phyloP scores from a whole-genome alignment of 2,329 filamentous ascomycete genomes.

The Beauveria rudraprayagi region DNA sequence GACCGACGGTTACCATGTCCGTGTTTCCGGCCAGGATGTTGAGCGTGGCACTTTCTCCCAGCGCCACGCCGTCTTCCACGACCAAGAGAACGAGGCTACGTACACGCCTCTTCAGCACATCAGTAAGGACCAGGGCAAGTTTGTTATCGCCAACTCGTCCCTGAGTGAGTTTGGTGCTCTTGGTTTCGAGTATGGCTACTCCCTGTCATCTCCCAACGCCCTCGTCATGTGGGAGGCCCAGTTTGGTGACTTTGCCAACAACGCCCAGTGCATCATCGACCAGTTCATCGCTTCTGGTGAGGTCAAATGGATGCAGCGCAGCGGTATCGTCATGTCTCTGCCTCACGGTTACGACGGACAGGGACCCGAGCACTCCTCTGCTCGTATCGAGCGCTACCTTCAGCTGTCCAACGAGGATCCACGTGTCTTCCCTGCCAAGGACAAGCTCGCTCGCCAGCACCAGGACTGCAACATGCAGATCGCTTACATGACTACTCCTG shows the following conservation, averaged over 20 bases:
- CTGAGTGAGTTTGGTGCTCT: constrained; percentile 64
- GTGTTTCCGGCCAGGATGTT: constrained; percentile 96
- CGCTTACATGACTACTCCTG: constrained; percentile 90
- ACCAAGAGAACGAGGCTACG: constrained; percentile 88
- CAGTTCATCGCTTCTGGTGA: constrained; percentile 98
- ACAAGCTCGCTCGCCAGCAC: constrained; percentile 93
- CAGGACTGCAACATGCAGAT: constrained; percentile 99
- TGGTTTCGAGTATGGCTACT: constrained; percentile 98
- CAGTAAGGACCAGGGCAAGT: constrained; percentile 85
- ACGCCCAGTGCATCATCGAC: constrained; percentile 97
- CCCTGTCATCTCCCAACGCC: constrained; percentile 89
- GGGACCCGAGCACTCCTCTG: constrained; percentile 96
- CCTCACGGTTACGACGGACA: constrained; percentile 98
- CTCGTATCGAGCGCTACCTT: constrained; percentile 92
- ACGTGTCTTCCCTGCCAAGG: constrained; percentile 76
- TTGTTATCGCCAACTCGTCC: constrained; percentile 96
- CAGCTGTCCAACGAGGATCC: constrained; percentile 98
- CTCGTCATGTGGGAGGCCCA: constrained; percentile 99
- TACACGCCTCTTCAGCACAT: constrained; percentile 90
- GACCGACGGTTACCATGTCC: constrained; percentile 90
- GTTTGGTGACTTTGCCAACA: constrained; percentile 99
- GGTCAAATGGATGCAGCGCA: constrained; percentile 97
- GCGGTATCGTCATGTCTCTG: constrained; percentile 89
- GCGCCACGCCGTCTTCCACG: constrained; percentile 92
- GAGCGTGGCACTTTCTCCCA: constrained; percentile 99